Base-by-base conservation (phyloP, 441 rosid species). In the Dalechampia spathulata region DNA sequence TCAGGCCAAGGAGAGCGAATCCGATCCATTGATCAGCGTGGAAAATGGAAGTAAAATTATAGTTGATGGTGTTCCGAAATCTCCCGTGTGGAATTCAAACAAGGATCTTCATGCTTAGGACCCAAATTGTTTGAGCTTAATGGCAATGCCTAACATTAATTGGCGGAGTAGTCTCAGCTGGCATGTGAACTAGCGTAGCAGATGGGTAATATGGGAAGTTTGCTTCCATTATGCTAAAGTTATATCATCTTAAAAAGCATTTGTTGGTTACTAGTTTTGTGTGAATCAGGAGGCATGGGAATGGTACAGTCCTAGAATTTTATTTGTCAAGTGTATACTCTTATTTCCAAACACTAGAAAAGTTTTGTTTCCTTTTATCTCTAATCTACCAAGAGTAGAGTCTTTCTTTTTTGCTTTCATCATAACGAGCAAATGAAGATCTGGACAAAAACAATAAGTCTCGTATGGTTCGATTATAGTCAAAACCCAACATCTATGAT, bases 31-130 rank as follows among this genome's bases (percentile, higher is more conserved):
- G 62, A 72, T 93, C 16, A 69, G 73, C n/a, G 89, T 53, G 58
- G 99, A 93, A 63, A 82, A 82, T 57, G 96, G 90, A 67, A 66
- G 77, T 19, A 87, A 86, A 61, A 72, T 73, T 21, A 72, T 86
- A 58, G 71, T 71, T 23, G 92, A 83, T 30, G 74, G 14, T 16
- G 81, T 53, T 65, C 69, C 69, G 11, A 82, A 74, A 60, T 72
- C 80, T 58, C 90, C 96, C 14, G 83, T 66, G 36, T 90, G 99
- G 97, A 77, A 71, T 57, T 83, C 87, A 15, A 84, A 90, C 79
- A 93, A 93, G 83, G 99, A 93, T 60, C 75, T 87, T 57, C 85
- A 81, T 65, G 99, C 97, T 22, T 93, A 69, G 75, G 63, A 46
- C 11, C 17, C 40, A 6, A 43, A 30, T 52, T 45, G 28, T 61